These are phyloP conservation scores for Backusella macrospora DNA, from an alignment of 192 early-diverging fungal genomes.

Conservation along the genomic window DNA sequence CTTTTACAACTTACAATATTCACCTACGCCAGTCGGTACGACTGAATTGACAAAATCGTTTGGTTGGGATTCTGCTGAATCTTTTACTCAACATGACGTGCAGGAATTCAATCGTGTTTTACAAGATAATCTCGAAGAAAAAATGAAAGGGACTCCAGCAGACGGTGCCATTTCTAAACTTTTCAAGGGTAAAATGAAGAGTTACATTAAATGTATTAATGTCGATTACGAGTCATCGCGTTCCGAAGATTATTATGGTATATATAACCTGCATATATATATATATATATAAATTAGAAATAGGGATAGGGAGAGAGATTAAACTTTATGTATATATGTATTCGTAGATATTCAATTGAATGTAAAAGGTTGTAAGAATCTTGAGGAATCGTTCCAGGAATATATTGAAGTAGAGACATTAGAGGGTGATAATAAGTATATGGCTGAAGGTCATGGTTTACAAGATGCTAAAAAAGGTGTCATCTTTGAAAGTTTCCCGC, in stretches of 20 bases:
- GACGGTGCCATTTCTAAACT: slow-evolving; percentile 91
- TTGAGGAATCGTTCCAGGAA: slow-evolving; percentile 88
- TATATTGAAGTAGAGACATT: slow-evolving; percentile 91
- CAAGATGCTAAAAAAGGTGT: slow-evolving; percentile 97
- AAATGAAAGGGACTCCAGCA: slow-evolving; percentile 94
- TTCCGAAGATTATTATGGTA: slow-evolving; percentile 92
- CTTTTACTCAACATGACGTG: slow-evolving; percentile 98
- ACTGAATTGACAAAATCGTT: slow-evolving; percentile 96
- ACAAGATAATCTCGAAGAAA: slow-evolving; percentile 95
- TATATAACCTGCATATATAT: not conserved
- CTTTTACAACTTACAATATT: slow-evolving; percentile 89
- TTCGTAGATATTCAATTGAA: slow-evolving; percentile 89
- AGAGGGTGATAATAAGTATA: slow-evolving; percentile 96
- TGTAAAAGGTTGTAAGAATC: slow-evolving; percentile 89
- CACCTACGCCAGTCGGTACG: slow-evolving; percentile 77
- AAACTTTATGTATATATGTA: not conserved
- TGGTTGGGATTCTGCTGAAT: slow-evolving; percentile 95
- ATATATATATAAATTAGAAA: no score
- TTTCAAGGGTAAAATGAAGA: slow-evolving; percentile 98
- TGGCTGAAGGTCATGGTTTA: slow-evolving; percentile 89
- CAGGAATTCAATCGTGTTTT: slow-evolving; percentile 98
- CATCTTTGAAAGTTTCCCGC: slow-evolving; percentile 90
- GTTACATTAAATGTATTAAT: slow-evolving; percentile 93
- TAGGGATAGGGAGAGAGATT: no score
- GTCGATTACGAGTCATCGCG: slow-evolving; percentile 95